These are phyloP conservation scores for Vitis cinerea DNA, from an alignment of 164 flowering plant species.

Conservation along the genomic window DNA sequence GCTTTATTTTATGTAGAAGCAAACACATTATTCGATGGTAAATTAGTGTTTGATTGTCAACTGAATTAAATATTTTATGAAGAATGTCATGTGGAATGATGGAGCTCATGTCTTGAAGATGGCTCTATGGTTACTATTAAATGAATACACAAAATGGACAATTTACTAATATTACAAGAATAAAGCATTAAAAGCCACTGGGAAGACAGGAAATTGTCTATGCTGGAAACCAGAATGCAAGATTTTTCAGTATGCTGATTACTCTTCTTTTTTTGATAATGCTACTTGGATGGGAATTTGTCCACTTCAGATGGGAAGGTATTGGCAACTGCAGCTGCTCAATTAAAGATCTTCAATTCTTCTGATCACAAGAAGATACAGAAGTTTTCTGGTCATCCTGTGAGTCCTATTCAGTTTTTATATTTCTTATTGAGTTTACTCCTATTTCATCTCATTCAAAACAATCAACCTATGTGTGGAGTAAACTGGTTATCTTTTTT, in stretches of 20 bases:
- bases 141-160: too few species aligned
- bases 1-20: background rate
- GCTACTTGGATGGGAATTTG: background rate
- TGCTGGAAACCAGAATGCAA: background rate
- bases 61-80: background rate
- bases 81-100: background rate
- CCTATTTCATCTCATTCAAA: background rate
- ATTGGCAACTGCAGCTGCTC: slow-evolving; percentile 81
- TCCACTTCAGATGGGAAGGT: slow-evolving; percentile 66
- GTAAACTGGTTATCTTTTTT: background rate
- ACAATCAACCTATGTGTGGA: too few species aligned
- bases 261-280: slow-evolving; percentile 11
- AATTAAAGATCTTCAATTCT: slow-evolving; percentile 66
- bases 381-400: slow-evolving; percentile 95
- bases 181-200: background rate
- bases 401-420: slow-evolving; percentile 39
- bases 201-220: background rate
- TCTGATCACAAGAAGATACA: slow-evolving; percentile 75
- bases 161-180: background rate
- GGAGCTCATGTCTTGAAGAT: background rate
- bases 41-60: background rate
- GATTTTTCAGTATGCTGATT: background rate
- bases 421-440: background rate
- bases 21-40: background rate
- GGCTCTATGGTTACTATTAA: background rate